Evolutionary conservation across 192 early-diverging fungal genomes (phyloP), one percentile per base, ranked within the genome.

Genomic region (Coemansia sp.): DNA sequence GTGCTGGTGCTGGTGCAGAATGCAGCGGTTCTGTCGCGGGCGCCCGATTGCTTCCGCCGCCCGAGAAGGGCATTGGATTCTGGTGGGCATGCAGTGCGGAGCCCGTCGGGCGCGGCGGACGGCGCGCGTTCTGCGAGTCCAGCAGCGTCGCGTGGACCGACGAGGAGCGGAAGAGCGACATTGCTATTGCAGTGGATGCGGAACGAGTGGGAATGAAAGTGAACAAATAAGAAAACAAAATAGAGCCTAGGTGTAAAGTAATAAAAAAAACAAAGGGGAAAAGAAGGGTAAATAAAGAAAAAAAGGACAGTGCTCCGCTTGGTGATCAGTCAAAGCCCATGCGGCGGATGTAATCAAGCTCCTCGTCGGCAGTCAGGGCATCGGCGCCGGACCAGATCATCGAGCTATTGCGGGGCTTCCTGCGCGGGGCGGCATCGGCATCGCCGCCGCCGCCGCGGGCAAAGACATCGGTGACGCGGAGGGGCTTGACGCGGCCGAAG

Each of bases 321-420:
- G 32, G 3, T 32, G 32, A 76, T 57, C 23, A 39, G 11, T 81
- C 79, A 61, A 75, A 85, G 21, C 84, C 84, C 84, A 85, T 85
- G 6, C 68, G 39, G 45, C 78, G 78, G 32, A 81, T 77, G 58
- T 85, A 85, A 32, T 70, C 74, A 15, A 79, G 63, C 65, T 81
- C 79, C 5, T 85, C 84, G 5, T 76, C 76, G 0, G 72, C 61
- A 10, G 75, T 78, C 57, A 85, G 60, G 23, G 71, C 75, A 67
- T 85, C 84, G 1, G 64, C 45, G n/a, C 73, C 76, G 38, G 70
- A 63, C 84, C 84, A 85, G 58, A 81, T 85, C 72, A 81, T 81
- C 43, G 84, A 81, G 56, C 79, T 81, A 44, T 79, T 77, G 21
- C 83, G 70, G 7, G 77, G 77, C 56, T 73, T 70, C 3, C 84